Conservation (phyloP, 1,284 basidiomycete genomes). For the Caloboletus inedulis region DNA sequence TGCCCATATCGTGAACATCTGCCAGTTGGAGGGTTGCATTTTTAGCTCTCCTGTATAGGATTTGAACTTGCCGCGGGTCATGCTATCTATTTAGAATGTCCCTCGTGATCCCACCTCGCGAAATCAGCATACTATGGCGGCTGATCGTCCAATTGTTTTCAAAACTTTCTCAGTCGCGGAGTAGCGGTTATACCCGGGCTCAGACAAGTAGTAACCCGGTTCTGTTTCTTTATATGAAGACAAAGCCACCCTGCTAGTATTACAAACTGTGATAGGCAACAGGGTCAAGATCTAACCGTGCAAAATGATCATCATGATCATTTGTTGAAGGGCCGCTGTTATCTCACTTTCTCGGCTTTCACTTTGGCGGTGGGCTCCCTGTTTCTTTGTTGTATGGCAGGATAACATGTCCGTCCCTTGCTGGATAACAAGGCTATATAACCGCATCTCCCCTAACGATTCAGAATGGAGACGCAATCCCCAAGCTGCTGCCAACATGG, state of each 20-base stretch:
- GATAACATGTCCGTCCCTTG: constrained; percentile 26
- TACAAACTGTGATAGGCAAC: constrained; percentile 25
- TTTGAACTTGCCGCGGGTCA: constrained; percentile 1
- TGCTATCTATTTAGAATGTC: constrained; percentile 9
- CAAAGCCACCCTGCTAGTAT: constrained; percentile 8
- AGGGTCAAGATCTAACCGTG: constrained; percentile 29
- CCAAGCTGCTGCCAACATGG: constrained; percentile 18
- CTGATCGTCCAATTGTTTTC: constrained; percentile 12
- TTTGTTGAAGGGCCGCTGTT: constrained; percentile 14
- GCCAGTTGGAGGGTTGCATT: constrained; percentile 3
- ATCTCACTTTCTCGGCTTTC: constrained; percentile 16
- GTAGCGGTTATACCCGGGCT: constrained; percentile 21
- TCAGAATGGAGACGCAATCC: constrained; percentile 17
- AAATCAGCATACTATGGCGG: constrained; percentile 20
- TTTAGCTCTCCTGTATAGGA: constrained; percentile 10
- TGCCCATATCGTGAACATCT: constrained; percentile 2
- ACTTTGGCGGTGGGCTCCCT: constrained; percentile 12
- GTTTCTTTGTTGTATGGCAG: constrained; percentile 5
- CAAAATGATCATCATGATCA: constrained; percentile 22
- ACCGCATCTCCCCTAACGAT: constrained; percentile 13
- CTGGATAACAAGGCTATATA: constrained; percentile 35
- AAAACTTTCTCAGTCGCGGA: constrained; percentile 10
- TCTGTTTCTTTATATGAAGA: constrained; percentile 14
- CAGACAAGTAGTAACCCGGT: constrained; percentile 3
- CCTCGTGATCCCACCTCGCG: constrained; percentile 18